Conservation (phyloP, 306 rosid genomes). For the Quercus variabilis region DNA sequence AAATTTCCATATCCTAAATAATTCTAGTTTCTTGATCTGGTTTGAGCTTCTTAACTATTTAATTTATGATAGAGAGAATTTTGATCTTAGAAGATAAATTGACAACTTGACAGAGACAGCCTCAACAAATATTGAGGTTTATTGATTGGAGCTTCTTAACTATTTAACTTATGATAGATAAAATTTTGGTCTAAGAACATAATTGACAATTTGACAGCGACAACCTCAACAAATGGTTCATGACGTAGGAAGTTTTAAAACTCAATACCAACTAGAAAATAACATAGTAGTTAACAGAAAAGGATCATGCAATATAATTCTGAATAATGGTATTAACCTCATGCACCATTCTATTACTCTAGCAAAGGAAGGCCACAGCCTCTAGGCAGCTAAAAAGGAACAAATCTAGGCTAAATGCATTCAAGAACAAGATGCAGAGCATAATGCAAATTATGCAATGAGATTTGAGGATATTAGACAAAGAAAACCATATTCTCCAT, state of each 20-base stretch:
- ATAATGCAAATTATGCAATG: background rate
- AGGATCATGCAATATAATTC: background rate
- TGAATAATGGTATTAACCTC: background rate
- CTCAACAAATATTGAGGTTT: no score
- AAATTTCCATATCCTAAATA: background rate
- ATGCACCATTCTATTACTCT: background rate
- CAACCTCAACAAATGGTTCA: background rate
- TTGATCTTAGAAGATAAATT: background rate
- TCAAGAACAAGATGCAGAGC: constrained; percentile 1
- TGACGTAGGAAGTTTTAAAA: background rate
- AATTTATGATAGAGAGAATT: background rate
- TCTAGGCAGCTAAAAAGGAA: background rate
- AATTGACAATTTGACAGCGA: no score
- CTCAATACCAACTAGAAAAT: background rate
- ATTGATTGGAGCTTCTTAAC: no score
- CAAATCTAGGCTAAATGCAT: background rate
- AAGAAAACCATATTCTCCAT: background rate
- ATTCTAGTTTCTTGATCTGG: background rate
- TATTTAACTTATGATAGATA: no score
- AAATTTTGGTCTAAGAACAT: no score
- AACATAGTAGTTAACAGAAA: background rate
- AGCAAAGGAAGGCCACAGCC: background rate
- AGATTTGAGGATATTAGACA: background rate
- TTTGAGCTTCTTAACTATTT: background rate
- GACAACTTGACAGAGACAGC: background rate